phyloP scores from a whole-genome alignment of 352 stramenopile genomes.

The Aphanomyces invadans region DNA sequence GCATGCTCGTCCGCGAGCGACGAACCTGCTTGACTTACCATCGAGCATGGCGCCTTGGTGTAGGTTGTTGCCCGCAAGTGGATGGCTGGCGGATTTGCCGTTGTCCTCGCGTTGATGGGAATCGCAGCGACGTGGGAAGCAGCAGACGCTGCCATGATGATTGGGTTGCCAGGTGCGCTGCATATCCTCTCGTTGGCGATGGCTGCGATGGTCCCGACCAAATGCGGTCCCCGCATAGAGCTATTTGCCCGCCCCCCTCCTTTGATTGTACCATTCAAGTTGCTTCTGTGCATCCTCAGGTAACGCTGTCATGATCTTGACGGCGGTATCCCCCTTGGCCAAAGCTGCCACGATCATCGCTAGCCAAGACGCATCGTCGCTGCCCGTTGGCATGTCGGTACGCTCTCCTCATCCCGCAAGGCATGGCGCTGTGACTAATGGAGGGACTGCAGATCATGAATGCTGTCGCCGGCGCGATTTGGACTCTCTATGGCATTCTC shows the following conservation, averaged over 20 bases:
- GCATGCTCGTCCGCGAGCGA: too few relatives aligned
- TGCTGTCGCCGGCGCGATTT: conserved; percentile 52
- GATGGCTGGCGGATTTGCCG: neutral
- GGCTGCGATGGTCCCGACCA: neutral
- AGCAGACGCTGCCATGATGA: conserved; percentile 46
- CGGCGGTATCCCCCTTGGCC: conserved; percentile 55
- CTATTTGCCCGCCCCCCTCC: too few relatives aligned
- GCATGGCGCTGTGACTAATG: neutral
- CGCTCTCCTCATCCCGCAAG: neutral
- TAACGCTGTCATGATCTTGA: conserved; percentile 55
- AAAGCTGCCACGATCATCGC: conserved; percentile 60
- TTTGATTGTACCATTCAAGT: too few relatives aligned
- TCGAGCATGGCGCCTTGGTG: neutral
- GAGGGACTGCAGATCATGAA: conserved; percentile 40
- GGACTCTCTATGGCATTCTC: conserved; percentile 63
- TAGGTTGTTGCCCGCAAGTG: neutral
- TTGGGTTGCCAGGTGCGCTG: conserved; percentile 56
- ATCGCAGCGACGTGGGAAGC: conserved; percentile 29
- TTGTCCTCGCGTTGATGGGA: neutral
- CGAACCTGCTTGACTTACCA: too few relatives aligned
- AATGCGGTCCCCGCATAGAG: too few relatives aligned
- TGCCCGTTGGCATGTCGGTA: conserved; percentile 66
- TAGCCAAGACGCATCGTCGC: conserved; percentile 51
- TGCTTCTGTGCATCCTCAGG: too few relatives aligned
- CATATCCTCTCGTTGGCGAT: neutral